Base-by-base conservation (phyloP, 139 green algal species). In the Edaphochlamys debaryana region DNA sequence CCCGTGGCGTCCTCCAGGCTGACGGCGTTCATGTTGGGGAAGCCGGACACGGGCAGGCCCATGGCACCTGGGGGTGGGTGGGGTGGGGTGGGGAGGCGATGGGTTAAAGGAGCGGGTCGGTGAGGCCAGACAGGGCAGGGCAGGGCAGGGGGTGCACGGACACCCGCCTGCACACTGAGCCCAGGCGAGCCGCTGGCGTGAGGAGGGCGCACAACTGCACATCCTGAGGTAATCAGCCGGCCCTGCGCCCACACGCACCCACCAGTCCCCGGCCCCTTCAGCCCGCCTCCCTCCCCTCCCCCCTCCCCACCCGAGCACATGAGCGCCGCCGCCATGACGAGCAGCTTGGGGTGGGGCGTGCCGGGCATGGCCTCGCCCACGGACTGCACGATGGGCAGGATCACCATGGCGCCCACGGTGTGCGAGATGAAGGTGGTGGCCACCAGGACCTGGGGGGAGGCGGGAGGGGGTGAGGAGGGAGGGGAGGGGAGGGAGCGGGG, bases 341-440 rank as follows among this genome's bases (percentile, higher is more conserved):
- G 87, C 74, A 95, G 85, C 78, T 92, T 92, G 38, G 89, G 69
- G 79, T 95, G 93, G 2, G 84, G 63, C 3, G 19, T 19, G 7
- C 79, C 86, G 3, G n/a, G 9, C 90, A 95, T 93, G 41, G 73
- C 38, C 50, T 91, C 79, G 29, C 93, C 93, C 3, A 96, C 91
- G 32, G 74, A 78, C 67, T 94, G 87, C 41, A 96, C 91, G 64
- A 96, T 94, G 40, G 93, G 93, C 69, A 96, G 88, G 80, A 96
- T 95, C 79, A 96, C 90, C 90, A 96, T 95, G 41, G 93, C 93
- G 29, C 92, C 93, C 38, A 96, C 91, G 15, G 93, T 96, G 86
- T 95, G 91, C 36, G 74, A 90, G 80, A 94, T 93, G 87, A 95
- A 94, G 69, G 88, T 93, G n/a, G 91, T 93, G 56, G 85, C 89